Conservation (phyloP, 768 basidiomycete genomes). For the Suillus decipiens region DNA sequence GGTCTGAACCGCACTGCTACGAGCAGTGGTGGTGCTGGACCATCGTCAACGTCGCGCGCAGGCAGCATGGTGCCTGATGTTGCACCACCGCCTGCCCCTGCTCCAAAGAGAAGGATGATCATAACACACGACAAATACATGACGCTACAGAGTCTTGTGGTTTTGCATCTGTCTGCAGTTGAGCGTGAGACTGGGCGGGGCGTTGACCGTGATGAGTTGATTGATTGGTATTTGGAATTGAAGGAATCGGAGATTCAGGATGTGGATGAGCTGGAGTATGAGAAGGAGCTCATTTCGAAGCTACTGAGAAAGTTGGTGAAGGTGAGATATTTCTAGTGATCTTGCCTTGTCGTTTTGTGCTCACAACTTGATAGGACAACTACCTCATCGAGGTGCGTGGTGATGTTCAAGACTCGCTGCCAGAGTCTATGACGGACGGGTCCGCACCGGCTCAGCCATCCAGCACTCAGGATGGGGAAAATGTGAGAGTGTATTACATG, state of each 20-base stretch:
- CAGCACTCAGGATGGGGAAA: slow-evolving; percentile 50
- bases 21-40: slow-evolving; percentile 33
- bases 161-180: slow-evolving; percentile 75
- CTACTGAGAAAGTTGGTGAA: slow-evolving; percentile 88
- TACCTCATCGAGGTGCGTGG: slow-evolving; percentile 84
- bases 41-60: slow-evolving; percentile 34
- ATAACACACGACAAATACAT: slow-evolving; percentile 98
- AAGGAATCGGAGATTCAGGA: slow-evolving; percentile 83
- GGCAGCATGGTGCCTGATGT: slow-evolving; percentile 31
- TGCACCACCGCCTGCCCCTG: slow-evolving; percentile 39
- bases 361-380: slow-evolving; percentile 57
- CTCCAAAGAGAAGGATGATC: slow-evolving; percentile 74
- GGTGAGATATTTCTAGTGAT: slow-evolving; percentile 45
- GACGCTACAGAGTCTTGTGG: slow-evolving; percentile 83
- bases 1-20: slow-evolving; percentile 39
- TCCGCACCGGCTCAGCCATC: slow-evolving; percentile 48
- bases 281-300: slow-evolving; percentile 88
- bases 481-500: slow-evolving; percentile 80
- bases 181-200: slow-evolving; percentile 79
- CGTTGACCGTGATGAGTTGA: slow-evolving; percentile 85
- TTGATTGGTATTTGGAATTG: slow-evolving; percentile 95
- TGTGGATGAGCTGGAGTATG: slow-evolving; percentile 86
- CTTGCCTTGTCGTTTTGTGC: background rate
- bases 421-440: slow-evolving; percentile 60
- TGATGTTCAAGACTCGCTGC: slow-evolving; percentile 79